These are phyloP conservation scores for Polychaeton citri DNA, from an alignment of 2,329 filamentous ascomycete species.

Conservation along the genomic window DNA sequence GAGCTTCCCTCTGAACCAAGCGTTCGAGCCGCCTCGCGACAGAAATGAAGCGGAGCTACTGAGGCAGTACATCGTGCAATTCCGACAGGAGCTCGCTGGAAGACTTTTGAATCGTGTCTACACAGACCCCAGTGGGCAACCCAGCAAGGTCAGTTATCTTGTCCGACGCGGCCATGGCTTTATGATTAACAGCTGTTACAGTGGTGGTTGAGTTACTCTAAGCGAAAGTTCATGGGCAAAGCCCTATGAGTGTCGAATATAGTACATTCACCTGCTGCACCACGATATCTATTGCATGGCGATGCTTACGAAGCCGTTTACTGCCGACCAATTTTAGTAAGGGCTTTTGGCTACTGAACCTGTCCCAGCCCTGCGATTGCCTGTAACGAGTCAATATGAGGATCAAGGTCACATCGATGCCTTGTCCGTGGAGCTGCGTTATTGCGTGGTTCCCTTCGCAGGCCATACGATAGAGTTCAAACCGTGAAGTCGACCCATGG, in stretches of 20 bases:
- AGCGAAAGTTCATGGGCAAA: conserved; percentile 99
- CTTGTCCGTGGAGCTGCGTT: conserved; percentile 1
- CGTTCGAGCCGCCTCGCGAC: conserved; percentile 80
- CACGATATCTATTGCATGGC: too few species aligned
- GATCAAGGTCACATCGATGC: too few species aligned
- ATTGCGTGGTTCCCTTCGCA: background rate
- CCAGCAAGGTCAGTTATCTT: conserved; percentile 42
- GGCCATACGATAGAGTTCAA: background rate
- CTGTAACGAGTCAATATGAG: too few species aligned
- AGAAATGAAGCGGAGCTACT: conserved; percentile 81
- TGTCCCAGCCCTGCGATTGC: too few species aligned
- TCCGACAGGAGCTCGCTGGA: conserved; percentile 77
- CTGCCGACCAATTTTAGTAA: too few species aligned
- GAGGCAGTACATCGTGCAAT: conserved; percentile 79
- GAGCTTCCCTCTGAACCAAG: conserved; percentile 86
- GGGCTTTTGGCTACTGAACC: too few species aligned
- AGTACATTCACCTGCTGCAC: too few species aligned
- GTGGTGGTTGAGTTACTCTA: conserved; percentile 98
- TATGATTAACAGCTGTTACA: too few species aligned
- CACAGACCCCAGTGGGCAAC: conserved; percentile 52
- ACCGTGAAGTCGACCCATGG: too few species aligned
- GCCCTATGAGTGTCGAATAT: conserved; percentile 27
- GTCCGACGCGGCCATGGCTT: too few species aligned
- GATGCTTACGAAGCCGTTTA: too few species aligned
- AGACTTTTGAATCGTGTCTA: conserved; percentile 80